Percentiles rank a stretch among this genome's conserved stretches.
phyloP scores from a whole-genome alignment of 306 rosid genomes.

The Trifolium subterraneum region DNA sequence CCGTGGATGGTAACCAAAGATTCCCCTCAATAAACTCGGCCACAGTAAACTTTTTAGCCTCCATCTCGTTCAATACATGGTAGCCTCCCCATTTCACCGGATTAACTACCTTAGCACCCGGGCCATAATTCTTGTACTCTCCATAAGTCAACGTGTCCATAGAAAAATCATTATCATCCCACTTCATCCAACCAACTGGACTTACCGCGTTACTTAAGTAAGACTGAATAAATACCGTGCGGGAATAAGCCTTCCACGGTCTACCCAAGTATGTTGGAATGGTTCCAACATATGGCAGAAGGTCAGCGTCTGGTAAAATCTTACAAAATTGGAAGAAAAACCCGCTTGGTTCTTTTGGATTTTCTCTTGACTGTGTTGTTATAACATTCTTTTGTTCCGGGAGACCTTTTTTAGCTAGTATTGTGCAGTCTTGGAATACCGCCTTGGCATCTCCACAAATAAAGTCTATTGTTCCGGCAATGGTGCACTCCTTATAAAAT shows the following conservation, averaged over 20 bases:
- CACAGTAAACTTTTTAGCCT: too few relatives aligned
- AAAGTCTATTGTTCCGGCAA: too few relatives aligned
- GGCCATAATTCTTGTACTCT: too few relatives aligned
- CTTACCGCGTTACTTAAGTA: conserved; percentile 53
- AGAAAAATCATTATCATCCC: too few relatives aligned
- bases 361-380: conserved; percentile 74
- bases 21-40: too few relatives aligned
- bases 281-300: conserved; percentile 41
- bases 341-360: conserved; percentile 69
- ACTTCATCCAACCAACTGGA: not conserved
- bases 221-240: conserved; percentile 68
- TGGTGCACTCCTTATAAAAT: conserved; percentile 71
- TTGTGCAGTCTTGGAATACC: too few relatives aligned
- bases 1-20: too few relatives aligned
- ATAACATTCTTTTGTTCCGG: conserved; percentile 78
- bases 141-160: too few relatives aligned
- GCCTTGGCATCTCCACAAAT: too few relatives aligned
- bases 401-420: conserved; percentile 56
- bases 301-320: conserved; percentile 64
- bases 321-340: conserved; percentile 84
- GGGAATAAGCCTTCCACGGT: conserved; percentile 77
- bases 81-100: too few relatives aligned
- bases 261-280: conserved; percentile 67
- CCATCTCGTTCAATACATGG: too few relatives aligned
- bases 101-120: too few relatives aligned